Conservation (phyloP, 2,329 filamentous ascomycete genomes). For the Alternaria ventricosa region DNA sequence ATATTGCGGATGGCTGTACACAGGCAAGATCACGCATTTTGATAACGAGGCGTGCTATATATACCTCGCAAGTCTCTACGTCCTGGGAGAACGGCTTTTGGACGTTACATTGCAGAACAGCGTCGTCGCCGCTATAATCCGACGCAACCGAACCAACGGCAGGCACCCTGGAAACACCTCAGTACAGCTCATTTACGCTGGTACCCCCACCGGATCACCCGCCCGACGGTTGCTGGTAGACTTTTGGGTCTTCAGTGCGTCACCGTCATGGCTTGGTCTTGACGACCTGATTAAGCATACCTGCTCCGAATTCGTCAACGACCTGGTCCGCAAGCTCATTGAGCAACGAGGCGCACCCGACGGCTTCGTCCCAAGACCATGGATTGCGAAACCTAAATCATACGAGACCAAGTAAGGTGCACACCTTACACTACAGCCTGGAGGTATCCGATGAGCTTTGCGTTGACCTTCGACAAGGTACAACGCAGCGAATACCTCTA, state of each 20-base stretch:
- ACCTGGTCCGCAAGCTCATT: neutral
- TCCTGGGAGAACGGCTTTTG: conserved; percentile 2
- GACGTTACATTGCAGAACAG: neutral
- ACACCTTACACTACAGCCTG: neutral
- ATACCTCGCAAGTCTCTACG: neutral
- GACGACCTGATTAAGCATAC: neutral
- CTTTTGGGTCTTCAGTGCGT: neutral
- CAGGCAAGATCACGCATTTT: neutral
- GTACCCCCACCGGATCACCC: neutral
- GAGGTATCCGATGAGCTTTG: neutral
- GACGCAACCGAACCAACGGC: neutral
- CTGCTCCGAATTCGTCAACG: neutral
- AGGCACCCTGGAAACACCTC: neutral
- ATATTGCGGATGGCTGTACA: conserved; percentile 12
- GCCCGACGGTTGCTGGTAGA: neutral
- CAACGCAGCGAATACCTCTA: neutral
- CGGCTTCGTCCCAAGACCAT: neutral
- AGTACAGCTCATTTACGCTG: conserved; percentile 5
- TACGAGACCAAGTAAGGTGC: neutral
- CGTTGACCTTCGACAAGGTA: neutral
- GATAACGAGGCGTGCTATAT: too few species aligned
- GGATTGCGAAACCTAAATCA: neutral
- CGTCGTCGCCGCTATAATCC: neutral
- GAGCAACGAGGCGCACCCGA: neutral
- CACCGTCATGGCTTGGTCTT: neutral